A percentile compares a stretch with the other conserved stretches of the same genome.
phyloP scores from a whole-genome alignment of 176 grass and related monocot species.

The Melocanna baccifera region DNA sequence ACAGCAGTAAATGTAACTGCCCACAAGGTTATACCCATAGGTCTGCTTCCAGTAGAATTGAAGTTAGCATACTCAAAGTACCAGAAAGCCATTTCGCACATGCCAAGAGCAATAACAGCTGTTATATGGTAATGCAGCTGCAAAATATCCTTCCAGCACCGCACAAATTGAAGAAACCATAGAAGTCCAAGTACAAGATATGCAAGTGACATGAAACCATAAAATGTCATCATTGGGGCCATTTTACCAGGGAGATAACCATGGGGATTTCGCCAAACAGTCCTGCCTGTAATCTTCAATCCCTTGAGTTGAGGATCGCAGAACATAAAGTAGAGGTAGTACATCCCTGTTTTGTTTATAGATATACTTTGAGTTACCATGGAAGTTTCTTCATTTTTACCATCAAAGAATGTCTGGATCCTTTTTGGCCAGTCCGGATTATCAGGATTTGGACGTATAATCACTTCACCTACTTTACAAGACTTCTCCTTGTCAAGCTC shows the following conservation, averaged over 20 bases:
- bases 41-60: slow-evolving; percentile 84
- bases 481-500: slow-evolving; percentile 59
- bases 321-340: slow-evolving; percentile 99
- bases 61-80: slow-evolving; percentile 98
- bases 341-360: slow-evolving; percentile 93
- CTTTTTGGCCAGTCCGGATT: slow-evolving; percentile 84
- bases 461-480: slow-evolving; percentile 89
- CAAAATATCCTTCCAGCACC: slow-evolving; percentile 83
- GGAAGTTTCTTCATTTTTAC: slow-evolving; percentile 55
- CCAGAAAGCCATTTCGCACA: slow-evolving; percentile 99
- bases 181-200: slow-evolving; percentile 90
- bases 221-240: slow-evolving; percentile 93
- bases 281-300: slow-evolving; percentile 74
- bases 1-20: slow-evolving; percentile 97
- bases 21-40: slow-evolving; percentile 96
- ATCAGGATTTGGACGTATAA: slow-evolving; percentile 83
- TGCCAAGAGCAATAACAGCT: slow-evolving; percentile 92
- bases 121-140: slow-evolving; percentile 98
- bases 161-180: slow-evolving; percentile 93
- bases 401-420: slow-evolving; percentile 93
- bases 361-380: slow-evolving; percentile 62
- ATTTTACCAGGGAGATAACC: slow-evolving; percentile 99
- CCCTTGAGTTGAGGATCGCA: slow-evolving; percentile 85
- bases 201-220: slow-evolving; percentile 91
- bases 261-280: slow-evolving; percentile 97